phyloP scores from a whole-genome alignment of 495 filamentous ascomycete species.

The Aspergillus sclerotioniger region DNA sequence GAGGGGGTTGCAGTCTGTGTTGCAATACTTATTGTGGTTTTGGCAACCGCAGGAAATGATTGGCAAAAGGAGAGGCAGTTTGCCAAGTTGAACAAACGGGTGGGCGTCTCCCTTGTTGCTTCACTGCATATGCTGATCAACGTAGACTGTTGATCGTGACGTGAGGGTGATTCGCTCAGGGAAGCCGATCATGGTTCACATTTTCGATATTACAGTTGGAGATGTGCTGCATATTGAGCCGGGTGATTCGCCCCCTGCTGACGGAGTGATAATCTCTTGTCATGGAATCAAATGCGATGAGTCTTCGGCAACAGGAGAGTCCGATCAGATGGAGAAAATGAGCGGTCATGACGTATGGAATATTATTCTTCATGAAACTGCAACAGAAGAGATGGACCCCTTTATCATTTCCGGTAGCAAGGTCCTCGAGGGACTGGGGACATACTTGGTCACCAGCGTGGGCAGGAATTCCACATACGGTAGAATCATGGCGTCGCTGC shows the following conservation, averaged over 20 bases:
- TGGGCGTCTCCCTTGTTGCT: constrained; percentile 17
- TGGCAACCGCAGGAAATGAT: constrained; percentile 73
- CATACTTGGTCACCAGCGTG: constrained; percentile 62
- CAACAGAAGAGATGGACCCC: constrained; percentile 58
- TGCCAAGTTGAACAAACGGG: constrained; percentile 69
- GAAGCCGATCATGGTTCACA: constrained; percentile 65
- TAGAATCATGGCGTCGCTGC: constrained; percentile 61
- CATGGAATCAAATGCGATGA: constrained; percentile 68
- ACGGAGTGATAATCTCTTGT: constrained; percentile 61
- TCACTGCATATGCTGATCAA: constrained; percentile 7
- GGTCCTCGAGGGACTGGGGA: constrained; percentile 66
- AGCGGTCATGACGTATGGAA: constrained; percentile 56
- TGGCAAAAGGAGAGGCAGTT: constrained; percentile 81
- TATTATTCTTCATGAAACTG: constrained; percentile 54
- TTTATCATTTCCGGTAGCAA: constrained; percentile 64
- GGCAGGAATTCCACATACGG: constrained; percentile 64
- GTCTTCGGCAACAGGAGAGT: constrained; percentile 68
- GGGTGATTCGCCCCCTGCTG: constrained; percentile 65
- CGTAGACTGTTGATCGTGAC: constrained; percentile 70
- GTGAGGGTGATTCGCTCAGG: constrained; percentile 78
- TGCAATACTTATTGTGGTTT: constrained; percentile 71
- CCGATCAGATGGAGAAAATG: constrained; percentile 65
- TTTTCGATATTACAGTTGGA: constrained; percentile 69
- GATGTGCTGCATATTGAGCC: constrained; percentile 73
- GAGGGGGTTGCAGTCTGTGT: constrained; percentile 77